phyloP scores from a whole-genome alignment of 495 filamentous ascomycete genomes.

The Aspergillus mulundensis region DNA sequence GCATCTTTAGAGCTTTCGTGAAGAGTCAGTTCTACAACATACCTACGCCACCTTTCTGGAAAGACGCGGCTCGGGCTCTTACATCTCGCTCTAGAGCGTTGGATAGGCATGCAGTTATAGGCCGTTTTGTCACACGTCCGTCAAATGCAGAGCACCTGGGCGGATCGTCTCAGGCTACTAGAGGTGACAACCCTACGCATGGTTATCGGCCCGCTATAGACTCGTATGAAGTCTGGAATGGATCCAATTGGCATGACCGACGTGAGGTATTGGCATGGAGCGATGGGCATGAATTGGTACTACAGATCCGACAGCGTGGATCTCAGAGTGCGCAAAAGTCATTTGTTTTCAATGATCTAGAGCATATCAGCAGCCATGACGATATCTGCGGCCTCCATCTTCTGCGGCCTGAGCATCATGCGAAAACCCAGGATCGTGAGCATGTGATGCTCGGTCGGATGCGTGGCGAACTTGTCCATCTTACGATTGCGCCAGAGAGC shows the following conservation, averaged over 20 bases:
- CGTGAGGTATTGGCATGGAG: constrained; percentile 59
- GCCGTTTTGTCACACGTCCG: constrained; percentile 47
- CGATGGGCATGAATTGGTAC: constrained; percentile 53
- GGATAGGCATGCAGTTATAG: constrained; percentile 56
- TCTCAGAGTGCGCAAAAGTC: constrained; percentile 30
- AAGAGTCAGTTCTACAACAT: constrained; percentile 50
- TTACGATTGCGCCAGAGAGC: constrained; percentile 28
- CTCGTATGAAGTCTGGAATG: constrained; percentile 54
- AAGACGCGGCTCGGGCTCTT: constrained; percentile 51
- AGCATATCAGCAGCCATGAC: constrained; percentile 53
- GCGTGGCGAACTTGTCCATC: constrained; percentile 36
- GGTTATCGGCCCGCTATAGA: constrained; percentile 61
- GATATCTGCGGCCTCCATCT: constrained; percentile 60
- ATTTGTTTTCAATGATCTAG: constrained; percentile 49
- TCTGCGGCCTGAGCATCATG: constrained; percentile 37
- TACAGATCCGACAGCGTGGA: constrained; percentile 39
- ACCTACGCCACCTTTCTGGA: constrained; percentile 40
- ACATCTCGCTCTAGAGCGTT: constrained; percentile 56
- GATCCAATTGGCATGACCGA: constrained; percentile 47
- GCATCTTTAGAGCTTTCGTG: constrained; percentile 48
- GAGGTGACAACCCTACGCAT: constrained; percentile 53
- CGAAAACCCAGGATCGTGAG: constrained; percentile 24
- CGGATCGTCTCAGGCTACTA: constrained; percentile 24
- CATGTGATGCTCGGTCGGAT: constrained; percentile 40
- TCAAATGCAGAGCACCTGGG: constrained; percentile 26